These are phyloP conservation scores for Protea cynaroides DNA, from an alignment of 164 flowering plant species.

Conservation along the genomic window DNA sequence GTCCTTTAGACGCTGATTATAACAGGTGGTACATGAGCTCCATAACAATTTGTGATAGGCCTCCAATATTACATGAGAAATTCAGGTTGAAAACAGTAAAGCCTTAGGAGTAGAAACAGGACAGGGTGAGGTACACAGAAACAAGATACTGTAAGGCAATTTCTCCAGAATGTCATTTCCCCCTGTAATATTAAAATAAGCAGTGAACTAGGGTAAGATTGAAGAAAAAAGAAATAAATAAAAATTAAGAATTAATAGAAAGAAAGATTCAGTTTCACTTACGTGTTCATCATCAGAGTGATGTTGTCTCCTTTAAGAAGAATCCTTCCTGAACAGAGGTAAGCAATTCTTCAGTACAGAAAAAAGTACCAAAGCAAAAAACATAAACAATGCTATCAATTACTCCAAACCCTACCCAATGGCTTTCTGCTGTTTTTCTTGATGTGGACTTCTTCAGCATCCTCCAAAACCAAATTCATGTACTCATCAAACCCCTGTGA, in stretches of 20 bases:
- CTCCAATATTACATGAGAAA: too few relatives aligned
- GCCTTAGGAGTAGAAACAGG: too few relatives aligned
- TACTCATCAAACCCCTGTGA: constrained; percentile 86
- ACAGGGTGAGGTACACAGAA: too few relatives aligned
- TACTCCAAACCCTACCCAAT: constrained; percentile 27
- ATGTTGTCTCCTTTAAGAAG: constrained; percentile 73
- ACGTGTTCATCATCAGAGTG: constrained; percentile 73
- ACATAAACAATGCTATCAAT: neutral
- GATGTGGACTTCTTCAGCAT: constrained; percentile 72
- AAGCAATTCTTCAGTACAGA: neutral
- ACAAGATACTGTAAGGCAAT: too few relatives aligned
- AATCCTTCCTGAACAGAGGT: constrained; percentile 47
- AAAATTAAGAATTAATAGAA: too few relatives aligned
- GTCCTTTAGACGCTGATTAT: too few relatives aligned
- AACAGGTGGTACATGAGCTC: too few relatives aligned
- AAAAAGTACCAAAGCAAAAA: neutral
- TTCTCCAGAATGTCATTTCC: constrained; percentile 25
- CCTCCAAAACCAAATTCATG: constrained; percentile 91
- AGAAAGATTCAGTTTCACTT: constrained; percentile 18
- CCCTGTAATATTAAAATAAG: constrained; percentile 22
- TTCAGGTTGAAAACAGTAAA: too few relatives aligned
- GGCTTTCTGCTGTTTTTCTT: constrained; percentile 69
- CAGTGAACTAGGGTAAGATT: too few relatives aligned
- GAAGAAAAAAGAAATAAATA: too few relatives aligned
- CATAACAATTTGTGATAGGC: too few relatives aligned